These are phyloP conservation scores for Vaccinium macrocarpon DNA, from an alignment of 148 eudicot genomes.

Conservation along the genomic window DNA sequence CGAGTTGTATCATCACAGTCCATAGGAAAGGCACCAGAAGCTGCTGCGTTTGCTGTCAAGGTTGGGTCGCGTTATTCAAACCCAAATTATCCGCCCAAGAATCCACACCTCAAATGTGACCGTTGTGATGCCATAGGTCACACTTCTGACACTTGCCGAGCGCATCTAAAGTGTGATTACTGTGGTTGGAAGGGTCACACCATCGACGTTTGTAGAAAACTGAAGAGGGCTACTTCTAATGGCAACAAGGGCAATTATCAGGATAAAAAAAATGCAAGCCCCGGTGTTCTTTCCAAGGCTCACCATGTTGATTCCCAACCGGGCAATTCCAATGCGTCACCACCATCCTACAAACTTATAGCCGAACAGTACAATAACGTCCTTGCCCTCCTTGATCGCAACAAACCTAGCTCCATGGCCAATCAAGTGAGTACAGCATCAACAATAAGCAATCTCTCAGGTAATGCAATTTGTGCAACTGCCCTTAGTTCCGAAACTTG, in stretches of 20 bases:
- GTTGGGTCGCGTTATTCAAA: not conserved
- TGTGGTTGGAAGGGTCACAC: not conserved
- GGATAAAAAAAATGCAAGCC: not conserved
- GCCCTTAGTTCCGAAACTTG: not conserved
- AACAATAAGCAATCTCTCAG: not conserved
- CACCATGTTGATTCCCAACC: not conserved
- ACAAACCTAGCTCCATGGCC: not conserved
- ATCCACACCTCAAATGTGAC: not conserved
- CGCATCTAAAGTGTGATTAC: constrained; percentile 1
- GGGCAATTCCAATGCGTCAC: not conserved
- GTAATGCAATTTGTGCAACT: not conserved
- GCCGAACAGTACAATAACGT: not conserved
- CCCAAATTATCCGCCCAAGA: not conserved
- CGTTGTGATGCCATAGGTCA: not conserved
- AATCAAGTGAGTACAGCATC: not conserved
- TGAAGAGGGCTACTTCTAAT: not conserved
- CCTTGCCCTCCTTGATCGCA: not conserved
- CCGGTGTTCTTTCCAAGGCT: not conserved
- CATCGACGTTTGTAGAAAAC: not conserved
- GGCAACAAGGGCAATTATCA: not conserved
- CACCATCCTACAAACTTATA: not conserved
- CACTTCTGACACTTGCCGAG: not conserved
- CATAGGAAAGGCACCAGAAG: not conserved
- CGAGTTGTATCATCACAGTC: not conserved
- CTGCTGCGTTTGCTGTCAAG: not conserved